These are phyloP conservation scores for Candida coquimbonensis DNA, from an alignment of 805 yeast species.

Conservation along the genomic window DNA sequence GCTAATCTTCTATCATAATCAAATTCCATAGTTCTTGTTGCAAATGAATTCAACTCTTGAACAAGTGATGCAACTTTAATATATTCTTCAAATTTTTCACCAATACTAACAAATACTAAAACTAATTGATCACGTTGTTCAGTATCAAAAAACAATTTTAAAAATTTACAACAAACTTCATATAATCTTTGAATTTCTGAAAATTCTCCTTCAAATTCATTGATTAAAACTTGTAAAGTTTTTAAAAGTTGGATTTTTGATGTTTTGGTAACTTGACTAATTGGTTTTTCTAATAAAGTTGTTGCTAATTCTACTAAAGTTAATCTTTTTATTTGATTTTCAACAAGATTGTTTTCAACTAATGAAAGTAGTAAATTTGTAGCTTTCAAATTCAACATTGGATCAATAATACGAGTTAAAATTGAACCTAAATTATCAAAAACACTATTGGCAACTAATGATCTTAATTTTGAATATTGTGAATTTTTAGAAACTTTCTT, in stretches of 20 bases:
- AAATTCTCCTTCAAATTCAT: slow-evolving; percentile 45
- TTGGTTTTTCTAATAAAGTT: slow-evolving; percentile 52
- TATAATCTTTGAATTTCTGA: slow-evolving; percentile 44
- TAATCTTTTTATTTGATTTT: slow-evolving; percentile 45
- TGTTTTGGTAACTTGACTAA: slow-evolving; percentile 39
- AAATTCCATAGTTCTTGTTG: slow-evolving; percentile 55
- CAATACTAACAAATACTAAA: slow-evolving; percentile 52
- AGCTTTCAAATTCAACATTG: slow-evolving; percentile 44
- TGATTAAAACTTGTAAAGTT: slow-evolving; percentile 49
- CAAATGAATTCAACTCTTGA: slow-evolving; percentile 62
- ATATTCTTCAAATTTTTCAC: slow-evolving; percentile 39
- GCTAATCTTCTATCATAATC: slow-evolving; percentile 72
- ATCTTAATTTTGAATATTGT: slow-evolving; percentile 42
- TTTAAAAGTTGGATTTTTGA: slow-evolving; percentile 52
- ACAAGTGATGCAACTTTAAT: slow-evolving; percentile 45
- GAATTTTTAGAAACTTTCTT: slow-evolving; percentile 32
- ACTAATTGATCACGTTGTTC: slow-evolving; percentile 57
- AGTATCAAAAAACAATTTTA: slow-evolving; percentile 50
- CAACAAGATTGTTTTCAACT: slow-evolving; percentile 51
- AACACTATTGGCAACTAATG: slow-evolving; percentile 51
- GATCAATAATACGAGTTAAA: slow-evolving; percentile 30
- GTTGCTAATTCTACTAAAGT: slow-evolving; percentile 52
- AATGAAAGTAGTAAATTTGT: slow-evolving; percentile 44
- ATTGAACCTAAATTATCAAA: slow-evolving; percentile 44
- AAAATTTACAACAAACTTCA: slow-evolving; percentile 46